Evolutionary conservation across 23 red algal genomes (phyloP), one percentile per base, ranked within the genome.

Genomic region (Cyanidiococcus yangmingshanensis): DNA sequence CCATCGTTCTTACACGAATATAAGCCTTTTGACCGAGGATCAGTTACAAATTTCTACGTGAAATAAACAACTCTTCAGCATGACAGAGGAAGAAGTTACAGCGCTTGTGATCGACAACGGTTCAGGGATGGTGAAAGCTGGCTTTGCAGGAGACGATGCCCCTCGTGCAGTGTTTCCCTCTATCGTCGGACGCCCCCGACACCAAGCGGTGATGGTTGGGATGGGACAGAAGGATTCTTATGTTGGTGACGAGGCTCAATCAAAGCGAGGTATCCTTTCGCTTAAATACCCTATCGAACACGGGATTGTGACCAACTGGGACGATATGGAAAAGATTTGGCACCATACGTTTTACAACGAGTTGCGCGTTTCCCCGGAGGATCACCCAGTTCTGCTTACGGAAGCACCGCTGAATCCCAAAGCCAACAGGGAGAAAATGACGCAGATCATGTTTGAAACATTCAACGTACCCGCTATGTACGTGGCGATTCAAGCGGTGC

Each of bases 261-360:
- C 94, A 1, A 88, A 88, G 40, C 87, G 94, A 34, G 94, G 94
- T 38, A 85, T 98, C 27, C 88, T 98, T 1, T 40, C 89, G 45
- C 86, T 98, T 82, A 98, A 98, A 84, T 98, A 98, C 68, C 94
- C 94, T 37, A 74, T 98, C 37, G 94, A 98, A 75, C 94, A 98
- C 76, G 94, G 94, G 27, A 98, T 98, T 77, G 94, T 98, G 51
- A 98, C 94, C 58, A 98, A 91, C 82, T 98, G 94, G 94, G 88
- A 98, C 26, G 94, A 98, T 79, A 98, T 98, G 94, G 94, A 98
- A 59, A 98, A 98, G 76, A 98, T 98, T 82, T 98, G 94, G 94
- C 80, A 91, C 78, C 94, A 98, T 71, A 84, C 87, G 68, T 98
- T 92, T 50, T 89, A 85, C 85, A 77, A 68, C 26, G 94, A 98